phyloP scores from a whole-genome alignment of 352 stramenopile genomes.

The Phytopythium cucurbitacearum region DNA sequence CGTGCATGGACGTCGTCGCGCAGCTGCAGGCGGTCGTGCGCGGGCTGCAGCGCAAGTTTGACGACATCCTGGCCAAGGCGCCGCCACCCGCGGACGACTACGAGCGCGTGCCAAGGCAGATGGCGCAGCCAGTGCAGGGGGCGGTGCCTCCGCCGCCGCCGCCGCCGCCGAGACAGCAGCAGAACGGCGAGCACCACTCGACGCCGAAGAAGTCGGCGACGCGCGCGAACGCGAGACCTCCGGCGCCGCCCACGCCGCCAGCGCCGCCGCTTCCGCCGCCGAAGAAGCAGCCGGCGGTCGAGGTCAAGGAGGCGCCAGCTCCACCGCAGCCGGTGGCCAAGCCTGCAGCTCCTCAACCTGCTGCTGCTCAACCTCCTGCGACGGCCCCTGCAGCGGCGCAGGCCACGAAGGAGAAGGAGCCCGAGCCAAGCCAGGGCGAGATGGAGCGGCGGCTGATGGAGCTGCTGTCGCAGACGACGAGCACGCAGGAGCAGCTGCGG shows the following conservation, averaged over 20 bases:
- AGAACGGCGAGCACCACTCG: constrained; percentile 20
- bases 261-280: constrained; percentile 28
- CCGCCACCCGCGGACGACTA: constrained; percentile 2
- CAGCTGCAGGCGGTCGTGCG: constrained; percentile 58
- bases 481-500: constrained; percentile 46
- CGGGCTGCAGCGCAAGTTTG: constrained; percentile 45
- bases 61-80: constrained; percentile 12
- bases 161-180: constrained; percentile 3
- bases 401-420: constrained; percentile 16
- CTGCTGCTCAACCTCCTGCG: constrained; percentile 1
- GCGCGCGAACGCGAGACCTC: constrained; percentile 8
- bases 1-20: constrained; percentile 40
- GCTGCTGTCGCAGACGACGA: constrained; percentile 48
- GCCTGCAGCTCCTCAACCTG: constrained; percentile 1
- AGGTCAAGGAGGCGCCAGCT: neutral
- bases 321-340: neutral
- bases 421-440: constrained; percentile 13
- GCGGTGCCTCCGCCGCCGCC: constrained; percentile 4
- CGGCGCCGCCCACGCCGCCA: constrained; percentile 20
- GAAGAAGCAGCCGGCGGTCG: constrained; percentile 17
- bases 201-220: constrained; percentile 2
- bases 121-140: neutral
- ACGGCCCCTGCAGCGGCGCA: constrained; percentile 5
- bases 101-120: neutral
- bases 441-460: constrained; percentile 32